Evolutionary conservation across 2,329 filamentous ascomycete genomes (phyloP).

Genomic region (Hymenoscyphus occultus): DNA sequence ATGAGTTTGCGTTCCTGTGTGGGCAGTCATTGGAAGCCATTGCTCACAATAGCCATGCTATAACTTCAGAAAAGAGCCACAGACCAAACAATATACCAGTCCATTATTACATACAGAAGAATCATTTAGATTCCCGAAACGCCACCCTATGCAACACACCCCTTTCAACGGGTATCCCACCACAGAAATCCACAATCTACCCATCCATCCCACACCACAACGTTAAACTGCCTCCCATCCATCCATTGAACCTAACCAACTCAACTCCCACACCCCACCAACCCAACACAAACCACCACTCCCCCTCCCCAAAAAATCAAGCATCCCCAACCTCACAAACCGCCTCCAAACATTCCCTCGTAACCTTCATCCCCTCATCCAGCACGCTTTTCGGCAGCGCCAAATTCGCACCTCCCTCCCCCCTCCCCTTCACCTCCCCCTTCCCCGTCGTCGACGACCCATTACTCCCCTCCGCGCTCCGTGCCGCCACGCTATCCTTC

Average conservation of each 20-base stretch:
- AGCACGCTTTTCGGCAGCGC: slow-evolving; percentile 59
- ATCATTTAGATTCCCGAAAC: not conserved
- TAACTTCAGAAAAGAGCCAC: not conserved
- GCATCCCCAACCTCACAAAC: slow-evolving; percentile 35
- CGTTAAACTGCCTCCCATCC: not conserved
- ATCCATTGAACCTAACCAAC: not conserved
- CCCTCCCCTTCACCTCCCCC: slow-evolving; percentile 15
- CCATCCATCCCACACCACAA: not conserved
- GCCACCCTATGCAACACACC: not conserved
- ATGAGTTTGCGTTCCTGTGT: no score
- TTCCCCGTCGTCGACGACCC: slow-evolving; percentile 28
- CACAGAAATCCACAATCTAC: not conserved
- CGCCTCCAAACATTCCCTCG: slow-evolving; percentile 54
- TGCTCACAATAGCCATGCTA: not conserved
- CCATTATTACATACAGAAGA: not conserved
- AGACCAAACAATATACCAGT: not conserved
- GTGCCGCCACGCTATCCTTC: slow-evolving; percentile 22
- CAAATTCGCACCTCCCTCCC: slow-evolving; percentile 39
- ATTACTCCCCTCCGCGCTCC: slow-evolving; percentile 7
- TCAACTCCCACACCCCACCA: not conserved
- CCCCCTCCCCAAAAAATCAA: not conserved
- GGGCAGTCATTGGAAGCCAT: no score
- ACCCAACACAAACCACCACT: not conserved
- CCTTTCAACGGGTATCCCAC: not conserved
- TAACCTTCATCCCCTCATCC: slow-evolving; percentile 59